Conservation (phyloP, 768 basidiomycete genomes). For the Hericium alpestre region DNA sequence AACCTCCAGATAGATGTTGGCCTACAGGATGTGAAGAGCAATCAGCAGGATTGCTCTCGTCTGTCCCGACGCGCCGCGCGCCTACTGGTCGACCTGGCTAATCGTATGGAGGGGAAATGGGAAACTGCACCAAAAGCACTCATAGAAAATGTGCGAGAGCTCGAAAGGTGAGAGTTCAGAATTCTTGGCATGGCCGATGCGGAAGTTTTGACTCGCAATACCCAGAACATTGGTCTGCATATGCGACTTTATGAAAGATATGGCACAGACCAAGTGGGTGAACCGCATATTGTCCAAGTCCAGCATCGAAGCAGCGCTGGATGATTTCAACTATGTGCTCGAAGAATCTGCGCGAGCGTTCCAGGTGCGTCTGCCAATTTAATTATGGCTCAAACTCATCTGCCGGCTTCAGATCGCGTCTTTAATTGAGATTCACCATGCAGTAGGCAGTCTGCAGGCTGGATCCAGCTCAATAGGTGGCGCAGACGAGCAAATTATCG, state of each 20-base stretch:
- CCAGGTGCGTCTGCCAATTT: conserved; percentile 1
- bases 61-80: conserved; percentile 12
- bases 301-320: conserved; percentile 9
- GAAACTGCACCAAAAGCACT: conserved; percentile 12
- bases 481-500: too few species aligned
- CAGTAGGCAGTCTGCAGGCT: conserved; percentile 3
- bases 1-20: neutral
- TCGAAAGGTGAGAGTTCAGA: conserved; percentile 10
- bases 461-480: too few species aligned
- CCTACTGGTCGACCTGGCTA: conserved; percentile 8
- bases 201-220: neutral
- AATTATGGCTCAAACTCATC: neutral
- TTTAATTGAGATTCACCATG: conserved; percentile 16
- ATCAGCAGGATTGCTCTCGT: conserved; percentile 11
- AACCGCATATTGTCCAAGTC: conserved; percentile 9
- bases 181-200: neutral
- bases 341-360: conserved; percentile 13
- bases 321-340: conserved; percentile 6
- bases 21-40: conserved; percentile 10
- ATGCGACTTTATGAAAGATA: conserved; percentile 12
- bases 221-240: conserved; percentile 12
- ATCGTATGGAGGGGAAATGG: conserved; percentile 17
- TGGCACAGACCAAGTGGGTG: conserved; percentile 12
- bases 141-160: conserved; percentile 13
- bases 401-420: conserved; percentile 7